Base-by-base conservation (phyloP, 345 rosid genomes). In the Boechera divaricarpa region DNA sequence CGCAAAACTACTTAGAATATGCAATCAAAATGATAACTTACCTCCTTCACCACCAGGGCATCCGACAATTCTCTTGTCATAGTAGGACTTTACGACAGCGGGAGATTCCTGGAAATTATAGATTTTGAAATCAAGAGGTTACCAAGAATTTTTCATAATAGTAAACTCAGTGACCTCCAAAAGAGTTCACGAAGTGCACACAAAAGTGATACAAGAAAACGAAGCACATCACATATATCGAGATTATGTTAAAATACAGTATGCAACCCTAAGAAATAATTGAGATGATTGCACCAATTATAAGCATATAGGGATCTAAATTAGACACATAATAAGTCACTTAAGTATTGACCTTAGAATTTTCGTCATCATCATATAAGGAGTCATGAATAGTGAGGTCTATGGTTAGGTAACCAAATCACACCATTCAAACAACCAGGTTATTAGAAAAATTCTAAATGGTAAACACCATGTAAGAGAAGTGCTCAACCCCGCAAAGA, bases 41-140 rank as follows among this genome's bases (percentile, higher is more conserved):
- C 98, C 94, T 57, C 89, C 96, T 85, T 86, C 94, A 63, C 87
- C 98, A 48, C 96, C 96, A 10, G 93, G 94, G 80, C 94, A 93
- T 70, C 98, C 97, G 69, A 90, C 90, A 73, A 87, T 87, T 89
- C 98, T 89, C 86, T 80, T 86, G 85, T 88, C 90, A 60, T 83
- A 88, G 83, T 84, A 85, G 10, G 98, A 89, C 85, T 86, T 78
- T 47, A 93, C 52, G 26, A 93, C 85, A 36, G 93, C 93, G 9
- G 98, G 97, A 51, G 85, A 82, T 80, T 88, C 97, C 97, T 93
- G 67, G 62, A 52, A 35, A 44, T 49, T 70, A 45, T 45, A 7
- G 70, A 63, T 39, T 63, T 28, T 15, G 44, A 51, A 36, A 71
- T 75, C 41, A 16, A 9, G 61, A 13, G 26, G 32, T 70, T 45